Conservation (phyloP, 2,329 filamentous ascomycete species). For the Calonectria henricotiae region DNA sequence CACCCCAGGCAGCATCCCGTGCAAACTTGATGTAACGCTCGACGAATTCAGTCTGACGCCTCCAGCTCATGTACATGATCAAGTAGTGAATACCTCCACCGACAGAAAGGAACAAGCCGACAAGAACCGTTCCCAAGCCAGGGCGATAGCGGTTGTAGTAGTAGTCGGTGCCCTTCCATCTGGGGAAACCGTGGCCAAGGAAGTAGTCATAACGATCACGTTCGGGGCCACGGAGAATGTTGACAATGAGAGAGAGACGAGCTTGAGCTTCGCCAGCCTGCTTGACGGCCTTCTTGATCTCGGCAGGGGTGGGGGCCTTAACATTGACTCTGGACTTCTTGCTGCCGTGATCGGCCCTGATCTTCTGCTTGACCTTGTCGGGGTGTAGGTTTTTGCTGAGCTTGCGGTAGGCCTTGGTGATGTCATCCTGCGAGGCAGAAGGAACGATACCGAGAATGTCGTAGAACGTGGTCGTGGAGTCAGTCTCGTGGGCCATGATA, state of each 20-base stretch:
- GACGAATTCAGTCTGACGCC: constrained; percentile 91
- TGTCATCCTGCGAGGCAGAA: constrained; percentile 85
- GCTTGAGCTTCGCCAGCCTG: constrained; percentile 87
- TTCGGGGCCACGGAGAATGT: constrained; percentile 85
- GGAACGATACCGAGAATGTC: constrained; percentile 87
- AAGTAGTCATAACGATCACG: constrained; percentile 97
- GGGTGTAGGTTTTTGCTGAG: constrained; percentile 88
- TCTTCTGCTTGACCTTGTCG: constrained; percentile 93
- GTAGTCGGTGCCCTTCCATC: constrained; percentile 98
- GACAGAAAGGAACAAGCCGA: constrained; percentile 85
- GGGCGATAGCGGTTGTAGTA: constrained; percentile 97
- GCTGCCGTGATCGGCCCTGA: constrained; percentile 79
- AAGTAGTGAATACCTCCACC: constrained; percentile 92
- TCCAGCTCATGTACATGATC: constrained; percentile 88
- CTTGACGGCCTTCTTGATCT: constrained; percentile 86
- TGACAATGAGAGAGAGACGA: constrained; percentile 86
- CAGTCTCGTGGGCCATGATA: constrained; percentile 82
- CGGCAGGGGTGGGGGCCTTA: constrained; percentile 81
- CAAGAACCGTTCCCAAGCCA: constrained; percentile 86
- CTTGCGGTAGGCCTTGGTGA: constrained; percentile 95
- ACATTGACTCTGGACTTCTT: constrained; percentile 73
- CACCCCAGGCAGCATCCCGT: constrained; percentile 90
- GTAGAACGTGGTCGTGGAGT: constrained; percentile 90
- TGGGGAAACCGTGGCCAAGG: constrained; percentile 91
- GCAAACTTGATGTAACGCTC: constrained; percentile 93